Conservation (phyloP, 345 rosid species). For the Populus davidiana region DNA sequence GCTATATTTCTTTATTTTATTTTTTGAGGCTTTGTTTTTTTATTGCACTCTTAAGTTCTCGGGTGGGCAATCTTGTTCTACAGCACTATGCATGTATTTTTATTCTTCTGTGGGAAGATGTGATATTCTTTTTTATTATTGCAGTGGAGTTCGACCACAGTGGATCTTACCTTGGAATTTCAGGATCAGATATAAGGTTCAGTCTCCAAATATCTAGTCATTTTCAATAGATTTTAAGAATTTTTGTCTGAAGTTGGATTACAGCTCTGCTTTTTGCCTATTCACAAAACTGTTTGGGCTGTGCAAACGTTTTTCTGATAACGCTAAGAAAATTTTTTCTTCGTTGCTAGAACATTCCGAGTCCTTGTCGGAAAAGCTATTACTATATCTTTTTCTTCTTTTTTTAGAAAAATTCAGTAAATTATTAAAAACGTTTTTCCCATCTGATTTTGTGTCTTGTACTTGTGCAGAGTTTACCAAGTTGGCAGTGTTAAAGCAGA, state of each 20-base stretch:
- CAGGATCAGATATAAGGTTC: constrained; percentile 84
- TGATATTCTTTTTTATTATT: constrained; percentile 16
- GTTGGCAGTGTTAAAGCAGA: constrained; percentile 90
- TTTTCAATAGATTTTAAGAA: background rate
- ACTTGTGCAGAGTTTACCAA: constrained; percentile 63
- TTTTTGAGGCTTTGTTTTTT: background rate
- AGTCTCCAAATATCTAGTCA: background rate
- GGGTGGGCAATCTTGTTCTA: background rate
- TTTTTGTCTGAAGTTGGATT: background rate
- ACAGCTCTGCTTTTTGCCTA: background rate
- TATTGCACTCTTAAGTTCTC: background rate
- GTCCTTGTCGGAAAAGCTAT: no score
- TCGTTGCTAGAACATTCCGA: background rate
- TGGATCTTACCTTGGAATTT: constrained; percentile 79
- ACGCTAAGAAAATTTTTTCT: background rate
- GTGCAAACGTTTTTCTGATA: background rate
- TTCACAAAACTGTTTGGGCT: background rate
- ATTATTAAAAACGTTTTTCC: background rate
- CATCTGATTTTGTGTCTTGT: background rate
- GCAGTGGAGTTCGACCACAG: constrained; percentile 95
- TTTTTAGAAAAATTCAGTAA: no score
- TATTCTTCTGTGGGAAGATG: background rate
- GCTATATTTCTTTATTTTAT: background rate
- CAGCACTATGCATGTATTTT: background rate
- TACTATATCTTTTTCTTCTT: background rate